Evolutionary conservation across 495 filamentous ascomycete genomes (phyloP).

Genomic region (Jackrogersella minutella): DNA sequence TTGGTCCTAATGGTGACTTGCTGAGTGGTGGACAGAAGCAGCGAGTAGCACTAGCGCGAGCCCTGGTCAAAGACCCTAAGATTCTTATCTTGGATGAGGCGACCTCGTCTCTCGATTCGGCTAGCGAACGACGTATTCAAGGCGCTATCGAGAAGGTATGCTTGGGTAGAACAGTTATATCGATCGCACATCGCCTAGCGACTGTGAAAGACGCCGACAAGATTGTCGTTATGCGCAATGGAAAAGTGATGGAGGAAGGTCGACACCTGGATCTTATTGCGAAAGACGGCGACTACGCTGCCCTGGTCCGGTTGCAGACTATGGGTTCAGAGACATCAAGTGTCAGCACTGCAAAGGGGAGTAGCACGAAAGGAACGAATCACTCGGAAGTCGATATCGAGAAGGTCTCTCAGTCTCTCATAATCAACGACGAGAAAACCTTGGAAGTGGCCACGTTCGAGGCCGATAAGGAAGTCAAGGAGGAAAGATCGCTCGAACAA

Average conservation of each 20-base stretch:
- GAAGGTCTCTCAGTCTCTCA: slow-evolving; percentile 46
- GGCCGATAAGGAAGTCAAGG: slow-evolving; percentile 10
- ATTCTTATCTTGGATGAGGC: slow-evolving; percentile 66
- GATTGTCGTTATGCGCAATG: slow-evolving; percentile 67
- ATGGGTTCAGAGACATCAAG: slow-evolving; percentile 43
- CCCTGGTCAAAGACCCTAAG: slow-evolving; percentile 56
- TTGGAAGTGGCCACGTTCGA: neutral
- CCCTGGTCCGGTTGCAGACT: slow-evolving; percentile 47
- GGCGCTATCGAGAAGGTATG: slow-evolving; percentile 57
- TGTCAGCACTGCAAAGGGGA: slow-evolving; percentile 35
- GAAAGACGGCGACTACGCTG: slow-evolving; percentile 53
- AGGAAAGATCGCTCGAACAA: slow-evolving; percentile 7
- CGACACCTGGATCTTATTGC: slow-evolving; percentile 53
- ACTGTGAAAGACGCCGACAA: slow-evolving; percentile 70
- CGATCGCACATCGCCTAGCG: slow-evolving; percentile 73
- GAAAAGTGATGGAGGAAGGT: slow-evolving; percentile 64
- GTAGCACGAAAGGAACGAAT: slow-evolving; percentile 14
- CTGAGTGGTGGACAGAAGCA: slow-evolving; percentile 69
- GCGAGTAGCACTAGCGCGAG: slow-evolving; percentile 66
- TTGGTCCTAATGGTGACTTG: slow-evolving; percentile 57
- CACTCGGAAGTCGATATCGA: slow-evolving; percentile 44
- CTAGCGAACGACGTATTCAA: slow-evolving; percentile 63
- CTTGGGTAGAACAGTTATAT: slow-evolving; percentile 69
- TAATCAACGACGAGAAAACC: slow-evolving; percentile 11
- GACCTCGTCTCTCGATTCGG: slow-evolving; percentile 61